phyloP scores from a whole-genome alignment of 371 early-diverging fungal species.

The Mortierella sp. region DNA sequence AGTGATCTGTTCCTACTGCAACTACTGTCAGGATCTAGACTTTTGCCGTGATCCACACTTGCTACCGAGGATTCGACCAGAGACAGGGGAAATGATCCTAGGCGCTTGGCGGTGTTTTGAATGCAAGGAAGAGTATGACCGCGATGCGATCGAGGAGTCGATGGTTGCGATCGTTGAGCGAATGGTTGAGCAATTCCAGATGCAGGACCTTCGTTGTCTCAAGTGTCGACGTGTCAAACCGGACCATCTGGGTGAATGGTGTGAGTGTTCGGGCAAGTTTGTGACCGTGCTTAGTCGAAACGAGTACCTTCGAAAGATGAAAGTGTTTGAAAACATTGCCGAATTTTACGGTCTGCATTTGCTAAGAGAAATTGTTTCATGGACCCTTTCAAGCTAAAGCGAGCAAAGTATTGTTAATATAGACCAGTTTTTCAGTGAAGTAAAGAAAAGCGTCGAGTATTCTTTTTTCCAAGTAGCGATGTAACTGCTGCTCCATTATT shows the following conservation, averaged over 20 bases:
- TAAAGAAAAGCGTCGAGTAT: too few relatives aligned
- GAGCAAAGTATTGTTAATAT: too few relatives aligned
- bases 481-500: too few relatives aligned
- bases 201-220: slow-evolving; percentile 86
- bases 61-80: slow-evolving; percentile 61
- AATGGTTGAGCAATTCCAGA: slow-evolving; percentile 83
- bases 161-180: slow-evolving; percentile 85
- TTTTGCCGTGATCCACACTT: slow-evolving; percentile 86
- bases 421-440: too few relatives aligned
- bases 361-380: slow-evolving; percentile 65
- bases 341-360: slow-evolving; percentile 65
- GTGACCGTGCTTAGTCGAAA: slow-evolving; percentile 58
- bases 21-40: slow-evolving; percentile 86
- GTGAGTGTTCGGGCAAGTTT: slow-evolving; percentile 71
- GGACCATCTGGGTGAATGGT: slow-evolving; percentile 74
- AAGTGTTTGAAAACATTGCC: slow-evolving; percentile 74
- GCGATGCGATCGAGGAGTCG: slow-evolving; percentile 76
- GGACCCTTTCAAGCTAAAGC: slow-evolving; percentile 52
- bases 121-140: slow-evolving; percentile 83
- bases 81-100: slow-evolving; percentile 54
- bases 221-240: slow-evolving; percentile 84
- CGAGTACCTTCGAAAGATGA: slow-evolving; percentile 63
- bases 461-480: too few relatives aligned
- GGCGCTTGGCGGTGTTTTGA: slow-evolving; percentile 71
- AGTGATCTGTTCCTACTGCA: slow-evolving; percentile 91